Conservation (phyloP, 352 stramenopile species). For the Thalassiosira mediterranea region DNA sequence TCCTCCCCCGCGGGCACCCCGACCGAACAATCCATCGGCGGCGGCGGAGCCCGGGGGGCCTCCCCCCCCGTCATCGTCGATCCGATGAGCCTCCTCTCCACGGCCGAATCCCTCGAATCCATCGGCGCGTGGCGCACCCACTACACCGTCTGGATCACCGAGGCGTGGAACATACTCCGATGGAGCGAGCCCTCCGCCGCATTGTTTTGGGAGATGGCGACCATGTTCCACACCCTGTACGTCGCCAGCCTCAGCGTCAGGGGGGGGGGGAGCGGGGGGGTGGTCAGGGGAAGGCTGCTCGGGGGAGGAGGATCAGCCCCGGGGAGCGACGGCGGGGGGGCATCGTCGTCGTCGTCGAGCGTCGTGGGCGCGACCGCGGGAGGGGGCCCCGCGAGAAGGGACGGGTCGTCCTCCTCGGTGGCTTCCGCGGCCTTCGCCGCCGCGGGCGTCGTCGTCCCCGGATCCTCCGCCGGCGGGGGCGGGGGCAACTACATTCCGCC, state of each 20-base stretch:
- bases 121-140: slow-evolving; percentile 45
- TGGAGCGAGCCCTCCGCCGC: slow-evolving; percentile 76
- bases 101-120: slow-evolving; percentile 45
- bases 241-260: slow-evolving; percentile 49
- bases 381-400: background rate
- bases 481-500: slow-evolving; percentile 62
- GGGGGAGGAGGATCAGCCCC: background rate
- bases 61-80: background rate
- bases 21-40: background rate
- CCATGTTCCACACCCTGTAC: slow-evolving; percentile 82
- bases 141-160: slow-evolving; percentile 83
- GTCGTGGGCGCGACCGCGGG: background rate
- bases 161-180: slow-evolving; percentile 80
- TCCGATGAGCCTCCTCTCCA: slow-evolving; percentile 35
- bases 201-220: slow-evolving; percentile 84
- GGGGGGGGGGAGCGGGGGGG: slow-evolving; percentile 33
- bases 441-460: background rate
- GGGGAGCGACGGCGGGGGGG: background rate
- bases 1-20: background rate
- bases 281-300: slow-evolving; percentile 10
- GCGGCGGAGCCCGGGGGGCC: background rate
- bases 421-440: background rate
- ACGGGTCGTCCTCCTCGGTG: slow-evolving; percentile 6
- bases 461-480: background rate
- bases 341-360: background rate